Percentiles rank a stretch among this genome's conserved stretches.
phyloP scores from a whole-genome alignment of 2,329 filamentous ascomycete genomes.

The Pleochaeta shiraiana region DNA sequence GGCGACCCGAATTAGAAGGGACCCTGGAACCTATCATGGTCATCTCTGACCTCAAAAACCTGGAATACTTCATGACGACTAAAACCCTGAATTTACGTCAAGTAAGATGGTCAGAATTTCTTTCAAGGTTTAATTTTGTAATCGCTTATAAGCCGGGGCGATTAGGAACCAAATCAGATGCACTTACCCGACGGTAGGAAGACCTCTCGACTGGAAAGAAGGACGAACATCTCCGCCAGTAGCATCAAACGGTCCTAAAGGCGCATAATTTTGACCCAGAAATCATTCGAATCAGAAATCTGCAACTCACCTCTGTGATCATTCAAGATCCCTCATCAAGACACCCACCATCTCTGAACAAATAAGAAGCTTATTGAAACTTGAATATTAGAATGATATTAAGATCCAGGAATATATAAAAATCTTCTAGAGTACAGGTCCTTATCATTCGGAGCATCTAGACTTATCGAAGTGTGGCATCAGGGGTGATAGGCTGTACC shows the following conservation, averaged over 20 bases:
- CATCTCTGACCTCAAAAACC: too few species aligned
- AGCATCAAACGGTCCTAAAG: neutral
- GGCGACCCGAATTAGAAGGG: neutral
- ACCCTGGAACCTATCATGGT: neutral
- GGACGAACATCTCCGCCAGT: neutral
- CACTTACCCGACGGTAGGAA: neutral
- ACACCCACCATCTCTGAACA: neutral
- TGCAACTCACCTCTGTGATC: too few species aligned
- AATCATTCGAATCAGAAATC: neutral
- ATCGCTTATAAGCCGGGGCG: neutral
- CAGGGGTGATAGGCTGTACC: neutral
- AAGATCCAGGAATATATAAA: neutral
- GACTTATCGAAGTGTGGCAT: neutral
- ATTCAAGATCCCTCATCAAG: too few species aligned
- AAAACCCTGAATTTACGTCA: constrained; percentile 9
- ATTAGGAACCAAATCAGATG: neutral
- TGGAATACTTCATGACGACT: too few species aligned
- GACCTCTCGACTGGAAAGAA: neutral
- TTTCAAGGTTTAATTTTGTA: neutral
- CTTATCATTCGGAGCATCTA: neutral
- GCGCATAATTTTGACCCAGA: neutral
- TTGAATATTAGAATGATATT: neutral
- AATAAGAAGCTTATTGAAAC: neutral
- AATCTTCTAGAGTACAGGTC: neutral
- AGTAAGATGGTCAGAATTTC: neutral